These are phyloP conservation scores for Mucor racemosus DNA, from an alignment of 371 early-diverging fungal genomes.

Conservation along the genomic window DNA sequence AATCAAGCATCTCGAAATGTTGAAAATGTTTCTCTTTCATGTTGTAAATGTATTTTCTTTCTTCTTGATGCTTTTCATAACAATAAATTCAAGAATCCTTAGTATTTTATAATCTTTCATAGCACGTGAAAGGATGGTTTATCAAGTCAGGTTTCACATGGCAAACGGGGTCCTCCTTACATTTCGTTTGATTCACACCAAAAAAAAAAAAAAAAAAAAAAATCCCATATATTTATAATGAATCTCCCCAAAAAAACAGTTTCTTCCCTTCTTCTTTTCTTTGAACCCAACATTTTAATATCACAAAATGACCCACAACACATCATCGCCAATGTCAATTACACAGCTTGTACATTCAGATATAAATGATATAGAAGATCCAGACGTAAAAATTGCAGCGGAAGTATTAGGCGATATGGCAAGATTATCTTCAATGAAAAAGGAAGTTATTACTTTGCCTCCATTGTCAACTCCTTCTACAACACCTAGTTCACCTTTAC, in stretches of 20 bases:
- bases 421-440: conserved; percentile 26
- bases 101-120: neutral
- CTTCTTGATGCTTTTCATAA: too few relatives aligned
- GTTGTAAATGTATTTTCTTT: too few relatives aligned
- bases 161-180: conserved; percentile 9
- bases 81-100: too few relatives aligned
- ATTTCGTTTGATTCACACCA: conserved; percentile 8
- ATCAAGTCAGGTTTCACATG: conserved; percentile 23
- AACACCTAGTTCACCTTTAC: conserved; percentile 40
- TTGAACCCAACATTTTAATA: conserved; percentile 3
- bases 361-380: conserved; percentile 35
- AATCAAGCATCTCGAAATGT: too few relatives aligned
- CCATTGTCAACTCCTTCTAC: conserved; percentile 40
- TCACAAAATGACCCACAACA: conserved; percentile 15
- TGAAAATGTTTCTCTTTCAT: too few relatives aligned
- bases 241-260: conserved; percentile 10
- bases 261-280: conserved; percentile 18
- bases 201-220: neutral
- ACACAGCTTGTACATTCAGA: conserved; percentile 34
- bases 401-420: conserved; percentile 71
- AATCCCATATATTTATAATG: neutral
- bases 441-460: conserved; percentile 34
- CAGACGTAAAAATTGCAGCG: conserved; percentile 69
- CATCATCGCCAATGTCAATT: conserved; percentile 44
- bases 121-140: conserved; percentile 20